Percentiles rank a stretch among this genome's conserved stretches.
phyloP scores from a whole-genome alignment of 2,329 filamentous ascomycete genomes.

The Juglanconis sp. region DNA sequence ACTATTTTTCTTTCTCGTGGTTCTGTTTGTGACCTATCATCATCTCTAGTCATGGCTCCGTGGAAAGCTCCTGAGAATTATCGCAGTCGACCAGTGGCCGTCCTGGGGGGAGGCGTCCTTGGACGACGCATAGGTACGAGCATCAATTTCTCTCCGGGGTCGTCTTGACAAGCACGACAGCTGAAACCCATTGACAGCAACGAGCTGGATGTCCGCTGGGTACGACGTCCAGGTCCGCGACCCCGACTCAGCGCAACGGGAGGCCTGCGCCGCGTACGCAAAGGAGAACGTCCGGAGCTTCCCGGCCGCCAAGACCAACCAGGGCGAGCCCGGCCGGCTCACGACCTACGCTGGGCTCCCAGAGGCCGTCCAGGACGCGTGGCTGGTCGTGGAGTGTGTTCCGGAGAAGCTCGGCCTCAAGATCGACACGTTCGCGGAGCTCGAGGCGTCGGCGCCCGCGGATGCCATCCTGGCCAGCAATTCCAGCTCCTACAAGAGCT shows the following conservation, averaged over 20 bases:
- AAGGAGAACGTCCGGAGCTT: constrained; percentile 31
- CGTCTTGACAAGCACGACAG: neutral
- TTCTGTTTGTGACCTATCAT: neutral
- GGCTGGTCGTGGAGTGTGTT: constrained; percentile 53
- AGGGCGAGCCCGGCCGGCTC: constrained; percentile 24
- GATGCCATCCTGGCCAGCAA: constrained; percentile 51
- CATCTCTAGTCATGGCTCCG: neutral
- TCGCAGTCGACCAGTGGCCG: constrained; percentile 29
- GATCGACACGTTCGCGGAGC: constrained; percentile 42
- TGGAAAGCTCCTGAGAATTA: constrained; percentile 1
- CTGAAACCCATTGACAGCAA: constrained; percentile 15
- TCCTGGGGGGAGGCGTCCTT: constrained; percentile 41
- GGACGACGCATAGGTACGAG: constrained; percentile 35
- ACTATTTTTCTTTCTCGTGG: neutral
- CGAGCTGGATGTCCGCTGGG: constrained; percentile 39
- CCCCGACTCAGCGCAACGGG: constrained; percentile 33
- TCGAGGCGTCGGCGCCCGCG: constrained; percentile 37
- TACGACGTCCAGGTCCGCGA: constrained; percentile 42
- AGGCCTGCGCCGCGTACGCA: constrained; percentile 37
- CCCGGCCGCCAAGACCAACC: constrained; percentile 19
- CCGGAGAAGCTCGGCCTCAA: constrained; percentile 49
- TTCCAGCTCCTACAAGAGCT: constrained; percentile 49
- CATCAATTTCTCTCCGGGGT: neutral
- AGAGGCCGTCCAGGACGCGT: constrained; percentile 41
- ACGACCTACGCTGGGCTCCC: constrained; percentile 35